These are phyloP conservation scores for Rhizoclosmatium sp. DNA, from an alignment of 192 early-diverging fungal species.

Conservation along the genomic window DNA sequence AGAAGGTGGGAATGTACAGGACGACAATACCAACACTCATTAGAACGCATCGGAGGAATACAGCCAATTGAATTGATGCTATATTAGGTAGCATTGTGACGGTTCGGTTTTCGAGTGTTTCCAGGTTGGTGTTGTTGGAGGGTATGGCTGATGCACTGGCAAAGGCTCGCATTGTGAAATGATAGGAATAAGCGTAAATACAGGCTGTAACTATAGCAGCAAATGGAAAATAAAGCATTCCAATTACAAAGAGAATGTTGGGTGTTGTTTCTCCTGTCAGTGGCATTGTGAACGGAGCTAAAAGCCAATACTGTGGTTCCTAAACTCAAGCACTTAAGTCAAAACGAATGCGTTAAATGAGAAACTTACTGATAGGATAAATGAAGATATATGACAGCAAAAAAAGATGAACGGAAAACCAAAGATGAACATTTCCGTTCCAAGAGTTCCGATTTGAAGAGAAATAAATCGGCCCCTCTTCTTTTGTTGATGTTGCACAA, in stretches of 20 bases:
- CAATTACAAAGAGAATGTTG: neutral
- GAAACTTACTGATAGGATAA: neutral
- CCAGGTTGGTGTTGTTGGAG: too few species aligned
- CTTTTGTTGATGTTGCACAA: neutral
- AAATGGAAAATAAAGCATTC: slow-evolving; percentile 1
- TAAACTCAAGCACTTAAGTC: too few species aligned
- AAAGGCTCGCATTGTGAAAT: neutral
- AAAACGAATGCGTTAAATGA: too few species aligned
- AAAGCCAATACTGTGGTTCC: neutral
- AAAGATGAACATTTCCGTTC: too few species aligned
- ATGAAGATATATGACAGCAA: neutral
- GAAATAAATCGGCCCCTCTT: neutral
- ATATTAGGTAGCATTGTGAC: neutral
- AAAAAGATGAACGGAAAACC: neutral
- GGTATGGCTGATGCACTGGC: neutral
- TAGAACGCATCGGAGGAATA: slow-evolving; percentile 24
- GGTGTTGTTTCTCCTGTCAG: neutral
- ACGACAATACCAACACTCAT: slow-evolving; percentile 27
- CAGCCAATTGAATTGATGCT: neutral
- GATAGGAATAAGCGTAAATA: neutral
- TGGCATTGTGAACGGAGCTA: neutral
- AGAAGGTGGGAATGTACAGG: slow-evolving; percentile 16
- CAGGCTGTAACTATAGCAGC: neutral
- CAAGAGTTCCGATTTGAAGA: too few species aligned
- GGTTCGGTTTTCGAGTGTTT: too few species aligned